phyloP scores from a whole-genome alignment of 2,329 filamentous ascomycete species.

The Claviceps pazoutovae region DNA sequence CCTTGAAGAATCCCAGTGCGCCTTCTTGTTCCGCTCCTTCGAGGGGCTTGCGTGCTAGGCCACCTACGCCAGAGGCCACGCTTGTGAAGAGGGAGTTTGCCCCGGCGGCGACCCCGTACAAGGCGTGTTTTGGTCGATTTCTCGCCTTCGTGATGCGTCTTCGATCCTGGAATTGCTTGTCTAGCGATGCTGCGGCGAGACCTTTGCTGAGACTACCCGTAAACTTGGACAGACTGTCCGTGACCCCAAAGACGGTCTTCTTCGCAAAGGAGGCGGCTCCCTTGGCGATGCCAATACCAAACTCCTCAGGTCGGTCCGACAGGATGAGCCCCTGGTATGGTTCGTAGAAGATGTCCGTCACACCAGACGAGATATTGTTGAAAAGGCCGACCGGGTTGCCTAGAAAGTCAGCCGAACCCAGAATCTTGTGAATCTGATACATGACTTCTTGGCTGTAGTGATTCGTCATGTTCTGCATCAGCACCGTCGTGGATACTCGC shows the following conservation, averaged over 20 bases:
- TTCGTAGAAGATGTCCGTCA: slow-evolving; percentile 98
- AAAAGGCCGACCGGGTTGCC: slow-evolving; percentile 95
- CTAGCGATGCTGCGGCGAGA: slow-evolving; percentile 82
- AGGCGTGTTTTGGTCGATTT: slow-evolving; percentile 90
- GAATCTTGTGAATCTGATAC: slow-evolving; percentile 91
- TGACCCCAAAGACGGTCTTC: slow-evolving; percentile 95
- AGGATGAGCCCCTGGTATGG: slow-evolving; percentile 96
- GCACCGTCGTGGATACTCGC: slow-evolving; percentile 69
- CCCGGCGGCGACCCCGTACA: slow-evolving; percentile 90
- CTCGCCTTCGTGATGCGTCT: slow-evolving; percentile 84
- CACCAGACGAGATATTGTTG: slow-evolving; percentile 94
- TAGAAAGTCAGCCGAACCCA: slow-evolving; percentile 93
- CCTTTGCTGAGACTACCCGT: slow-evolving; percentile 96
- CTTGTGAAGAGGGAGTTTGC: slow-evolving; percentile 91
- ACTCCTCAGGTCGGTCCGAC: slow-evolving; percentile 87
- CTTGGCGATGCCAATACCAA: slow-evolving; percentile 90
- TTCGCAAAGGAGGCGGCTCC: slow-evolving; percentile 95
- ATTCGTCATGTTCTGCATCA: slow-evolving; percentile 75
- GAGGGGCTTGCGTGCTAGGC: slow-evolving; percentile 81
- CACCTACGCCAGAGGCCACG: slow-evolving; percentile 84
- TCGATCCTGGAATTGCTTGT: slow-evolving; percentile 97
- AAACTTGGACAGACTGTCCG: slow-evolving; percentile 93
- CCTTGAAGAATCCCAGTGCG: slow-evolving; percentile 88
- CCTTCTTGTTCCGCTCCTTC: slow-evolving; percentile 95
- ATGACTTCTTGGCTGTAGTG: slow-evolving; percentile 96